phyloP scores from a whole-genome alignment of 1,284 basidiomycete genomes.

The Phaffia rhodozyma region DNA sequence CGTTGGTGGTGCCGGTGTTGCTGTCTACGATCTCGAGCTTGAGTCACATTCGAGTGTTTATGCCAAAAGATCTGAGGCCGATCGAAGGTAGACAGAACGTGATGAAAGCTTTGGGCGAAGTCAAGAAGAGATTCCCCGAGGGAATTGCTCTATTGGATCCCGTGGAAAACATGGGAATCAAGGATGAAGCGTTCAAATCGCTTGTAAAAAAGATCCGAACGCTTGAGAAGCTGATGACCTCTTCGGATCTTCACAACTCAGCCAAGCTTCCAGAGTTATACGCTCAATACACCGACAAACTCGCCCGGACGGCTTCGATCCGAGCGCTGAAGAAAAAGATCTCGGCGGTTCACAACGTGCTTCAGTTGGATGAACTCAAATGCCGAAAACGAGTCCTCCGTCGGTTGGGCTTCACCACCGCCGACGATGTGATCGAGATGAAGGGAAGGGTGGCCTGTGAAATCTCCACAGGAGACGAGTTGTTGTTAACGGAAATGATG shows the following conservation, averaged over 20 bases:
- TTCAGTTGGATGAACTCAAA: slow-evolving; percentile 96
- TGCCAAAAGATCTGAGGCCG: slow-evolving; percentile 80
- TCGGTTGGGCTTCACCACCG: slow-evolving; percentile 76
- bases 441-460: slow-evolving; percentile 98
- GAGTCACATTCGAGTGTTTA: slow-evolving; percentile 71
- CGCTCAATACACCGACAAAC: slow-evolving; percentile 65
- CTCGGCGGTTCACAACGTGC: slow-evolving; percentile 75
- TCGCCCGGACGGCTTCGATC: slow-evolving; percentile 55
- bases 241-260: slow-evolving; percentile 61
- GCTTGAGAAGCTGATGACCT: slow-evolving; percentile 69
- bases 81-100: slow-evolving; percentile 64
- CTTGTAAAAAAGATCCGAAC: slow-evolving; percentile 82
- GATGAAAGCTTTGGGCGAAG: slow-evolving; percentile 82
- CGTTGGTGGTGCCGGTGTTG: slow-evolving; percentile 78
- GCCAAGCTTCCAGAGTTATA: slow-evolving; percentile 65
- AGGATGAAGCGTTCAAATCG: slow-evolving; percentile 81
- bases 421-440: slow-evolving; percentile 88
- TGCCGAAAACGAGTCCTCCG: slow-evolving; percentile 87
- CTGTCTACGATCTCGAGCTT: slow-evolving; percentile 77
- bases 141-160: slow-evolving; percentile 84
- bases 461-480: slow-evolving; percentile 92
- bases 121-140: slow-evolving; percentile 76
- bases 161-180: slow-evolving; percentile 89
- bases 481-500: slow-evolving; percentile 90
- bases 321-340: slow-evolving; percentile 71